These are phyloP conservation scores for Panus rudis DNA, from an alignment of 768 basidiomycete species.

Conservation along the genomic window DNA sequence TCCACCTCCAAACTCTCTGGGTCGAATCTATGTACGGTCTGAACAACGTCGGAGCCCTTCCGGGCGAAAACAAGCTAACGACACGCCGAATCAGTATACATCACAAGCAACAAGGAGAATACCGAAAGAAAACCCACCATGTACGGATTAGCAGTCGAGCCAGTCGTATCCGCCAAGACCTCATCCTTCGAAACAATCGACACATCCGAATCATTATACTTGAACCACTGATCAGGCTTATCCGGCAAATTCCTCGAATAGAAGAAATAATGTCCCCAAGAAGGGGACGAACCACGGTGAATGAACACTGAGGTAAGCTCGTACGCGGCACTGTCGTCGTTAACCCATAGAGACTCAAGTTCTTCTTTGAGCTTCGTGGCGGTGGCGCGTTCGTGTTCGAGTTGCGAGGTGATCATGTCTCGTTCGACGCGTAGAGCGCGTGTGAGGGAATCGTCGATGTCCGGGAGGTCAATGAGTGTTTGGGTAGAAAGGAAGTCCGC, in stretches of 20 bases:
- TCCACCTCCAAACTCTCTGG: constrained; percentile 10
- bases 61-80: constrained; percentile 78
- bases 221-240: constrained; percentile 83
- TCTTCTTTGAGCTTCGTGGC: constrained; percentile 54
- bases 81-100: background rate
- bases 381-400: constrained; percentile 45
- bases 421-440: constrained; percentile 48
- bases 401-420: constrained; percentile 43
- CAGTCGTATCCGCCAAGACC: constrained; percentile 86
- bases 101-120: background rate
- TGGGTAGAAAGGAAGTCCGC: constrained; percentile 52
- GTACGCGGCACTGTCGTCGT: constrained; percentile 62
- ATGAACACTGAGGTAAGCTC: constrained; percentile 94
- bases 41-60: constrained; percentile 71
- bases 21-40: constrained; percentile 69
- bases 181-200: constrained; percentile 71
- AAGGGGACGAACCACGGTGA: constrained; percentile 82
- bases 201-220: constrained; percentile 92
- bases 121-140: constrained; percentile 44
- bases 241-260: constrained; percentile 85
- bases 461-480: constrained; percentile 35
- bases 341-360: constrained; percentile 70
- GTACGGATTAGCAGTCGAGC: constrained; percentile 85
- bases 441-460: constrained; percentile 56
- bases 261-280: constrained; percentile 94